A percentile compares a stretch with the other conserved stretches of the same genome.
phyloP scores from a whole-genome alignment of 2,329 filamentous ascomycete species.

The Claviceps monticola region DNA sequence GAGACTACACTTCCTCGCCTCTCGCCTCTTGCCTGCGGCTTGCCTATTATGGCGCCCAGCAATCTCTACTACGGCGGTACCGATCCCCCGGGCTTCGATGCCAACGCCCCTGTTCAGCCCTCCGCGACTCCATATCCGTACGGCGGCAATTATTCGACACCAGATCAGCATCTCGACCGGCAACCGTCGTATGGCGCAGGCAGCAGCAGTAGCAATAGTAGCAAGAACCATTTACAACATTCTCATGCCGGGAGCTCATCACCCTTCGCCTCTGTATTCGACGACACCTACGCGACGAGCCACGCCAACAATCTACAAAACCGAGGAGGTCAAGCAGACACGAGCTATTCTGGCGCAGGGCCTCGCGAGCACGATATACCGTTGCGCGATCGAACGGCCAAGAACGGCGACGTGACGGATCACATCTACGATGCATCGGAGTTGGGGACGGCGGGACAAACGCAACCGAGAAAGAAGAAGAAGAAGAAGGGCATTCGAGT shows the following conservation, averaged over 20 bases:
- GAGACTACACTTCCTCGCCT: neutral
- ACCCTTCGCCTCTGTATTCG: conserved; percentile 53
- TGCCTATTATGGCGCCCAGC: conserved; percentile 43
- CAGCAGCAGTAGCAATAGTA: conserved; percentile 12
- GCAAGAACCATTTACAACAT: conserved; percentile 11
- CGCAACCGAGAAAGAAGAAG: conserved; percentile 14
- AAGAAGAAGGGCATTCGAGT: conserved; percentile 36
- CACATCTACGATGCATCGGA: conserved; percentile 47
- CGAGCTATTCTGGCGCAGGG: conserved; percentile 32
- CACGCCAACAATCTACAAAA: conserved; percentile 26
- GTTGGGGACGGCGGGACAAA: conserved; percentile 11
- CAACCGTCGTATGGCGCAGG: conserved; percentile 13
- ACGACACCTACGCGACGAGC: conserved; percentile 50
- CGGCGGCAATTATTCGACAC: conserved; percentile 9
- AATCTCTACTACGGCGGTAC: conserved; percentile 44
- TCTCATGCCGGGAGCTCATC: conserved; percentile 26
- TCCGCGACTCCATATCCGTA: conserved; percentile 30
- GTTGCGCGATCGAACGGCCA: conserved; percentile 34
- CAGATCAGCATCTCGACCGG: neutral
- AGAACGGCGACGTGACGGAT: conserved; percentile 34
- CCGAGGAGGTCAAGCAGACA: conserved; percentile 33
- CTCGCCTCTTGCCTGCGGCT: neutral
- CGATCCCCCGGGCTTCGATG: conserved; percentile 27
- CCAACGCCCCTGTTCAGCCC: conserved; percentile 13
- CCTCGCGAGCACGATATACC: conserved; percentile 38